Evolutionary conservation across 208 protist species (phyloP).

Genomic region (Naegleria gruberi): DNA sequence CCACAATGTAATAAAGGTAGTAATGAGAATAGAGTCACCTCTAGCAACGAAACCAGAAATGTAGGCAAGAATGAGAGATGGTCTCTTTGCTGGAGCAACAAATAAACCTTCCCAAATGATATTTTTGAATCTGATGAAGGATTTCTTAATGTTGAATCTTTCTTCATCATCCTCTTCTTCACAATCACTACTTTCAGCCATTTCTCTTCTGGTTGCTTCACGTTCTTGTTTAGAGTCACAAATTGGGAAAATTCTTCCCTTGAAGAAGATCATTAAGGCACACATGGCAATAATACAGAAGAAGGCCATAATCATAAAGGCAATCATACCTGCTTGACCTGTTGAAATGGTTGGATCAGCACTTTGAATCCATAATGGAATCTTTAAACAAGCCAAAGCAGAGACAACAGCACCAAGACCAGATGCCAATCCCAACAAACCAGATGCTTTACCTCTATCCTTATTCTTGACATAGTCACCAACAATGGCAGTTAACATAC

Average conservation of each 20-base stretch:
- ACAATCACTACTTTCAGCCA: background rate
- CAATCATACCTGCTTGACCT: background rate
- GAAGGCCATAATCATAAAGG: background rate
- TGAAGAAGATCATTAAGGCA: background rate
- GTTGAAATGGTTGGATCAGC: background rate
- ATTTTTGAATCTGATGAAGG: background rate
- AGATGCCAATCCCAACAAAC: background rate
- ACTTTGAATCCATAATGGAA: background rate
- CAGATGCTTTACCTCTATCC: constrained; percentile 1
- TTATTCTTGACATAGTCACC: background rate
- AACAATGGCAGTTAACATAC: constrained; percentile 7
- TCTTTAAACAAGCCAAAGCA: background rate
- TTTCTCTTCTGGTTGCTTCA: background rate
- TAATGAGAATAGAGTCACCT: constrained; percentile 1
- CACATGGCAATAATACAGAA: background rate
- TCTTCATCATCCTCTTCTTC: background rate
- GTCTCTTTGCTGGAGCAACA: background rate
- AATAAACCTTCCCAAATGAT: background rate
- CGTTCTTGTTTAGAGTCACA: too few relatives aligned
- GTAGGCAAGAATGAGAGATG: background rate
- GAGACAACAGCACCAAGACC: constrained; percentile 12
- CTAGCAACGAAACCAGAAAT: constrained; percentile 3
- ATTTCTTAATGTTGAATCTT: background rate
- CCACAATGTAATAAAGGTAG: constrained; percentile 14
- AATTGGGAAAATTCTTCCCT: background rate